Base-by-base conservation (phyloP, 805 yeast species). In the Barnettozyma populi region DNA sequence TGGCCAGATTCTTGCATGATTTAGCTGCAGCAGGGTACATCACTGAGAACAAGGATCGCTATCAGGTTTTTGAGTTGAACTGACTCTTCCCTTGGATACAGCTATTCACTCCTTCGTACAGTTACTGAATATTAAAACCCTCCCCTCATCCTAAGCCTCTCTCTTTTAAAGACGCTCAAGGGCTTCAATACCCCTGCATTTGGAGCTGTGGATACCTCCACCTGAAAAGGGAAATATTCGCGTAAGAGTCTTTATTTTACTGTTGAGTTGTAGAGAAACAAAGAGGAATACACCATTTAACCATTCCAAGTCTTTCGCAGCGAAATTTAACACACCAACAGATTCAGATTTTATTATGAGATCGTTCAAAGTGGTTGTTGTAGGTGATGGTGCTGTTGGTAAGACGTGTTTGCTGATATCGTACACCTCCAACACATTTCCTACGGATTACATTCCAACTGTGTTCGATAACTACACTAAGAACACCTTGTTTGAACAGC, bases 341-440 rank as follows among this genome's bases (percentile, higher is more conserved):
- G 14, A n/a, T 10, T 25, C 21, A 11, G 35, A 13, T 2, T 7
- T 16, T 18, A 35, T 18, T 9, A 86, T 87, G 95, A 84, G 89
- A 73, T 81, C 89, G 53, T 84, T 90, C 60, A 90, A 90, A 66
- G 88, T 96, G 59, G 97, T 90, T 36, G 95, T 90, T 45, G 90
- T 90, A 36, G 97, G 97, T 55, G 97, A 90, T 63, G 97, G 84
- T 68, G 96, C 96, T 47, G 97, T 90, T 40, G 97, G 97, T 68
- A 90, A 89, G 64, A 90, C 96, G 3, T 89, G 95, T 62, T 73
- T 89, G 49, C 76, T 90, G 52, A 89, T 90, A 53, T 82, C 92
- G 21, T 90, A 90, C 69, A 90, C 96, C 25, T 87, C 96, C 45
- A 90, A 89, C 64, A 86, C 95, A 29, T 90, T 90, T 66, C 96